A percentile compares a stretch with the other conserved stretches of the same genome.
Conservation (phyloP, 129 eudicot genomes). For the Saposhnikovia divaricata region DNA sequence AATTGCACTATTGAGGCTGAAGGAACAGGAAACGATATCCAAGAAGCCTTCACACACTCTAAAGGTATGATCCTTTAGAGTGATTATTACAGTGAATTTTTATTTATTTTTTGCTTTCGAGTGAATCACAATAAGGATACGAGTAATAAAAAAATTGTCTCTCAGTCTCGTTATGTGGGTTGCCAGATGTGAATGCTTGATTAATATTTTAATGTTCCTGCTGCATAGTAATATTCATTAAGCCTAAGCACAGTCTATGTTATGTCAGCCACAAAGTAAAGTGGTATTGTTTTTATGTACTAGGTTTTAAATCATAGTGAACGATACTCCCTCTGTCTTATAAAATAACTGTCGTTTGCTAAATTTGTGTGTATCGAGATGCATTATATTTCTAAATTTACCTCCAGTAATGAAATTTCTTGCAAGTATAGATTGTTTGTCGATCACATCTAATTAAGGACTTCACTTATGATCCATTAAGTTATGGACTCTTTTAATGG, state of each 20-base stretch:
- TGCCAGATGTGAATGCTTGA: neutral
- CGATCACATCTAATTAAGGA: neutral
- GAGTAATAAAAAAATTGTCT: neutral
- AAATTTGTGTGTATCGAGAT: neutral
- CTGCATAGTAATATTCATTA: neutral
- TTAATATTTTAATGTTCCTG: neutral
- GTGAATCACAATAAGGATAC: neutral
- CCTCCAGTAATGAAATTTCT: neutral
- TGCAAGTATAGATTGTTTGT: neutral
- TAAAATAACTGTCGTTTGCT: neutral
- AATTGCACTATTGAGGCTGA: conserved; percentile 70
- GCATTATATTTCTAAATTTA: neutral
- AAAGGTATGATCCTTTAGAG: conserved; percentile 38
- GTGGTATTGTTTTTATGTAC: neutral
- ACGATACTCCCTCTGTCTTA: neutral
- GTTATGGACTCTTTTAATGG: neutral
- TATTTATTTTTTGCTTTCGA: neutral
- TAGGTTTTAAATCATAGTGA: neutral
- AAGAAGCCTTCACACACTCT: conserved; percentile 81
- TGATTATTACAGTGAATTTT: too few species aligned
- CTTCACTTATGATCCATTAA: neutral
- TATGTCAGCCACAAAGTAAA: neutral
- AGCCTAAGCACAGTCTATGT: neutral
- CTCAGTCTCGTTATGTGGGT: neutral
- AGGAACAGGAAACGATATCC: conserved; percentile 68